Evolutionary conservation across 2,329 filamentous ascomycete genomes (phyloP).

Genomic region (Arthrobotrys musiformis): DNA sequence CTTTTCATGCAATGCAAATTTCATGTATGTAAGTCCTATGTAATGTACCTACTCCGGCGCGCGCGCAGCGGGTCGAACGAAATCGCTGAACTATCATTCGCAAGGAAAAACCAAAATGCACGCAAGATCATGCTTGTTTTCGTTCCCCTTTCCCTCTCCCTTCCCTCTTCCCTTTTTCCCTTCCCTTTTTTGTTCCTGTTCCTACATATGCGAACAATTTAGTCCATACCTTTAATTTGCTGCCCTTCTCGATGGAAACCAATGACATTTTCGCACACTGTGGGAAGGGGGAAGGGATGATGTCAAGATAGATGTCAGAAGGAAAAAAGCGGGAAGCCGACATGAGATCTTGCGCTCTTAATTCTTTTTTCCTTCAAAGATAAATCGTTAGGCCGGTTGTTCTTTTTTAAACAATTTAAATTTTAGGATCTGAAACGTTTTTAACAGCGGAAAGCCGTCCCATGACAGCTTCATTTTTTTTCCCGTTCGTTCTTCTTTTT

Average conservation of each 20-base stretch:
- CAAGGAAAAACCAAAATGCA: constrained; percentile 24
- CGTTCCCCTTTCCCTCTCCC: not conserved
- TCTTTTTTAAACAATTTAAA: not conserved
- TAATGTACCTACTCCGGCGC: constrained; percentile 24
- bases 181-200: constrained; percentile 23
- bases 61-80: constrained; percentile 19
- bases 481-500: not conserved
- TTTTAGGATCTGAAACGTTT: constrained; percentile 18
- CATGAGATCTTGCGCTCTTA: not conserved
- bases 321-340: constrained; percentile 5
- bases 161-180: not conserved
- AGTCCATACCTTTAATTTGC: constrained; percentile 3
- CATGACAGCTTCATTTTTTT: constrained; percentile 4
- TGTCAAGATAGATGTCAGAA: not conserved
- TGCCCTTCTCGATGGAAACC: constrained; percentile 29
- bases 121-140: constrained; percentile 29
- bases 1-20: constrained; percentile 33
- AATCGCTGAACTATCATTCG: constrained; percentile 30
- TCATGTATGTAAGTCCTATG: not conserved
- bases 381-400: not conserved
- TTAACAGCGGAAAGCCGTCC: constrained; percentile 14
- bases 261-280: constrained; percentile 22
- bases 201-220: constrained; percentile 45
- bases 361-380: not conserved
- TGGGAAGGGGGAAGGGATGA: not conserved